Conservation (phyloP, 805 yeast genomes). For the Lachancea cidri region DNA sequence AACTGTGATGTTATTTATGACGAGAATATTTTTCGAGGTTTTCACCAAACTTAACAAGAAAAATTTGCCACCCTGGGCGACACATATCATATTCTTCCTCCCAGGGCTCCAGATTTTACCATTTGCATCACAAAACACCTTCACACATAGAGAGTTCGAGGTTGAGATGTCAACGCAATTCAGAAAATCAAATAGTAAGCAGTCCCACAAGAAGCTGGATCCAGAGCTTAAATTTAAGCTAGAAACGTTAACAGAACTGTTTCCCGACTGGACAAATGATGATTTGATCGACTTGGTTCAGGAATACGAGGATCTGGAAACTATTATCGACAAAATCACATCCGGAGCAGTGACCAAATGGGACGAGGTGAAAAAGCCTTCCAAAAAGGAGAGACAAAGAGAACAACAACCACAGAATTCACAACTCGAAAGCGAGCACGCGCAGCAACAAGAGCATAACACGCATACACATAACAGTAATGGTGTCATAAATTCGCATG, state of each 20-base stretch:
- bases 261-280: conserved; percentile 90
- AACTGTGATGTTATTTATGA: background rate
- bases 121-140: background rate
- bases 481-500: conserved; percentile 6
- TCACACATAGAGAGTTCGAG: conserved; percentile 2
- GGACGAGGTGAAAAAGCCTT: conserved; percentile 79
- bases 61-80: conserved; percentile 4
- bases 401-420: conserved; percentile 22
- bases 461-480: conserved; percentile 19
- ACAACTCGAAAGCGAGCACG: conserved; percentile 13
- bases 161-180: conserved; percentile 13
- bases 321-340: conserved; percentile 80
- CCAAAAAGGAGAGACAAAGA: conserved; percentile 46
- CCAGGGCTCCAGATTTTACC: background rate
- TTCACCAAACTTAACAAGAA: background rate
- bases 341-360: conserved; percentile 87
- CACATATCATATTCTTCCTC: background rate
- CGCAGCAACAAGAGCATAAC: conserved; percentile 20
- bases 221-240: conserved; percentile 38
- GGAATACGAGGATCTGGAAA: conserved; percentile 74
- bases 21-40: background rate
- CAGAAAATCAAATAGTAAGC: conserved; percentile 21
- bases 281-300: conserved; percentile 72
- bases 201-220: conserved; percentile 22
- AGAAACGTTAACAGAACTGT: conserved; percentile 68